These are phyloP conservation scores for Calonectria fujianensis DNA, from an alignment of 2,329 filamentous ascomycete genomes.

Conservation along the genomic window DNA sequence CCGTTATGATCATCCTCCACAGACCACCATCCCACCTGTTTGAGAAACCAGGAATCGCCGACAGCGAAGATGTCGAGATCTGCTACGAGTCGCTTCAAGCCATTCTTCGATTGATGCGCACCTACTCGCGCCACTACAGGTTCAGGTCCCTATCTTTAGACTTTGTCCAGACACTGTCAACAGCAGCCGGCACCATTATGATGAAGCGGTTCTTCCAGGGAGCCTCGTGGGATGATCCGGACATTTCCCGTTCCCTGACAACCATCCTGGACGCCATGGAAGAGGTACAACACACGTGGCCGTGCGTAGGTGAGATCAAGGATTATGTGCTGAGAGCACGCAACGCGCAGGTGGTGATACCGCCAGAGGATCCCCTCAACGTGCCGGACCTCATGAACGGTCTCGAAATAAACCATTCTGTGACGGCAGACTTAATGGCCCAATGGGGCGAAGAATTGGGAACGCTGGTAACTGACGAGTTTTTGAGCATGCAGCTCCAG, in stretches of 20 bases:
- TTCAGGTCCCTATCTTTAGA: conserved; percentile 67
- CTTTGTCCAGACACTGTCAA: conserved; percentile 70
- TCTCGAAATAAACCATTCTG: conserved; percentile 53
- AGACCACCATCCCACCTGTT: conserved; percentile 67
- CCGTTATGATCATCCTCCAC: conserved; percentile 71
- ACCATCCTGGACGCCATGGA: conserved; percentile 70
- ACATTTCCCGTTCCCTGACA: conserved; percentile 70
- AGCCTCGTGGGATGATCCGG: conserved; percentile 62
- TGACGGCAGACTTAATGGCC: conserved; percentile 54
- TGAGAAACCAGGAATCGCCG: conserved; percentile 61
- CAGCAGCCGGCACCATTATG: conserved; percentile 67
- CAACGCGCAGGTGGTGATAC: conserved; percentile 56
- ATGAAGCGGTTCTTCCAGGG: conserved; percentile 67
- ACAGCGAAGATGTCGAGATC: conserved; percentile 68
- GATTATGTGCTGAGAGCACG: conserved; percentile 58
- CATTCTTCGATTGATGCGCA: conserved; percentile 66
- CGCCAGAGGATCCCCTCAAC: conserved; percentile 58
- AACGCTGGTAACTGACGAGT: conserved; percentile 60
- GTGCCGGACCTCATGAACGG: conserved; percentile 60
- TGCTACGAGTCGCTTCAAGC: conserved; percentile 69
- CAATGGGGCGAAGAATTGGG: conserved; percentile 57
- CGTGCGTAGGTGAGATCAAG: conserved; percentile 66
- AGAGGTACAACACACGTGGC: conserved; percentile 70
- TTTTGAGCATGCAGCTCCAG: conserved; percentile 59
- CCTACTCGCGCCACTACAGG: conserved; percentile 66